Evolutionary conservation across 73 alveolate species (phyloP), one percentile per base, ranked within the genome.

Genomic region (Breviolum minutum): DNA sequence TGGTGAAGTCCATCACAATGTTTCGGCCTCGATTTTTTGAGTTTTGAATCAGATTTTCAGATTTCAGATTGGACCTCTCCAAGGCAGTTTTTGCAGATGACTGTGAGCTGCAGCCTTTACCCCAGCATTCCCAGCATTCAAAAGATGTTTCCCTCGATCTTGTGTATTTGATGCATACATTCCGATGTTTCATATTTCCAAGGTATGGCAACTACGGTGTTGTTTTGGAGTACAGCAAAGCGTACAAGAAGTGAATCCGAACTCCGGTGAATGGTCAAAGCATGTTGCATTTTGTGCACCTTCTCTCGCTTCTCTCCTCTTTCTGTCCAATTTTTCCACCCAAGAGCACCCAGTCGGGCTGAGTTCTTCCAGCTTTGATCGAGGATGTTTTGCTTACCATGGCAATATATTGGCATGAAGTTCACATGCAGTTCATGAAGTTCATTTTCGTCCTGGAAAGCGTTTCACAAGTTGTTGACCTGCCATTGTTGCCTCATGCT

Each of bases 221-320:
- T 27, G 87, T 80, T 6, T 12, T 90, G 97, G 97, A 71, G 10
- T 90, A 90, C 63, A 48, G 19, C 62, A 90, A n/a, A 9, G 97
- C 97, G 77, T 90, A 90, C 97, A 90, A 90, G 88, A 71, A 90
- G 97, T 90, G 97, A 90, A 87, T 30, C 71, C 17, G n/a, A 69
- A 27, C 12, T 27, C n/a, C 82, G 29, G 40, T 69, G 22, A 69
- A 16, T 12, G 63, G 19, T 30, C 85, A 64, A 16, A 16, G 73
- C 10, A 64, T 27, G 86, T 60, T 76, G 86, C 86, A 29, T 76
- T 76, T 27, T 24, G 40, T 17, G 81, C 81, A 70, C 81, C 81
- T 6, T 11, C 16, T 6, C 9, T 26, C 81, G 29, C n/a, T n/a
- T n/a, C n/a, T n/a, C n/a, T n/a, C n/a, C n/a, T n/a, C n/a, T n/a